Base-by-base conservation (phyloP, 1,284 basidiomycete species). In the Cryptococcus amylolentus region DNA sequence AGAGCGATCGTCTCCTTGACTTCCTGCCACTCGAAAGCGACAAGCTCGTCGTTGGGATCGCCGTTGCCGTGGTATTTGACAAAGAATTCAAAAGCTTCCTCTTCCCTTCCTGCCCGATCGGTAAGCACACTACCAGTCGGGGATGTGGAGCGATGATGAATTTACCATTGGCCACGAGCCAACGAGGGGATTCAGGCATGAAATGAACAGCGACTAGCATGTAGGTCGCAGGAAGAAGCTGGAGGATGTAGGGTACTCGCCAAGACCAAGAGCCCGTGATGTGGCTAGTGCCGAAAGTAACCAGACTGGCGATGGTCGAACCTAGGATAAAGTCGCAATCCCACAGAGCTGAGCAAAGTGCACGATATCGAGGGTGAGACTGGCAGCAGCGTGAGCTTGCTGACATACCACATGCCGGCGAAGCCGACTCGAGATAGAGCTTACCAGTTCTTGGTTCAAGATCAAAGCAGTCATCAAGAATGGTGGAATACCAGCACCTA, bases 21-120 rank as follows among this genome's bases (percentile, higher is more conserved):
- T 73, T 90, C 86, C 62, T 84, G 82, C 64, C 79, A 88, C 69
- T 89, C 88, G 55, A 88, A 81, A 42, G 82, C 78, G 41, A 89
- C 88, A 27, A 89, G 80, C 49, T 83, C 81, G 59, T 84, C 77
- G 37, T 78, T 76, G 40, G 71, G 77, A 66, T 88, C 79, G 31
- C 88, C 88, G 20, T 77, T 72, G 51, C 86, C 88, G 65, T 89
- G 88, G 18, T 89, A 81, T 67, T 88, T 86, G 14, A 87, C 84
- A 23, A 91, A 81, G 60, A 89, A 83, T 61, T 84, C 79, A 16
- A 87, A 80, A 0, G 88, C 88, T 64, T 89, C 86, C 0, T 79
- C 81, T 52, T 86, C 82, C 7, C 59, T 42, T 18, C 23, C 41
- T 42, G 16, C 3, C 6, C 9, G n/a, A 42, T 18, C n/a, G 16